Base-by-base conservation (phyloP, 768 basidiomycete genomes). In the Phlebiopsis flavidoalba region DNA sequence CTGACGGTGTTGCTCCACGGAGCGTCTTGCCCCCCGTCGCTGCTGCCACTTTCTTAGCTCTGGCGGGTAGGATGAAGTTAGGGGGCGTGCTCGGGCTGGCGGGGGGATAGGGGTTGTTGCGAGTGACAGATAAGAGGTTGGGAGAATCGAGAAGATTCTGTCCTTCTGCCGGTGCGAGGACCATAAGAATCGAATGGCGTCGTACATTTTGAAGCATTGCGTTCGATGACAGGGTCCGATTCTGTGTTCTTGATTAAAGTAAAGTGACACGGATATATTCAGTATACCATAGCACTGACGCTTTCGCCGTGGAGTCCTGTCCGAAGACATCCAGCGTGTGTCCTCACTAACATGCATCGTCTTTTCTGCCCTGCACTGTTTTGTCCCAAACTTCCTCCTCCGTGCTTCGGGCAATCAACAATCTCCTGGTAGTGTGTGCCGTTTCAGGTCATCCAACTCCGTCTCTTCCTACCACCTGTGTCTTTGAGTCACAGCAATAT, bases 361-460 rank as follows among this genome's bases (percentile, higher is more conserved):
- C 79, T 95, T 96, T 63, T 80, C 84, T n/a, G n/a, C n/a, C n/a
- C 70, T 95, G 86, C 6, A 96, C 92, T 14, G 85, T 83, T n/a
- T n/a, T n/a, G 66, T 95, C 86, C 95, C 95, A 98, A n/a, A 93
- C 89, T 72, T 96, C 88, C 66, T 95, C 93, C 74, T 97, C n/a
- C 95, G 66, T 95, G 94, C 60, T n/a, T 92, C 91, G 53, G 94
- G n/a, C n/a, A n/a, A n/a, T n/a, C n/a, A n/a, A n/a, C 75, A 57
- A 96, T 93, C 66, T 93, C 88, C 64, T 88, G 83, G 68, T 98
- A 95, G 74, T 98, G 93, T 82, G 79, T 8, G 78, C 83, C 69
- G n/a, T n/a, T 95, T 96, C 59, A 98, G 76, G 57, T 84, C 84
- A 73, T 98, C 95, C 2, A 97, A 78, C 61, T 94, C n/a, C 94